Base-by-base conservation (phyloP, 331 rosid genomes). In the Quercus tomentella region DNA sequence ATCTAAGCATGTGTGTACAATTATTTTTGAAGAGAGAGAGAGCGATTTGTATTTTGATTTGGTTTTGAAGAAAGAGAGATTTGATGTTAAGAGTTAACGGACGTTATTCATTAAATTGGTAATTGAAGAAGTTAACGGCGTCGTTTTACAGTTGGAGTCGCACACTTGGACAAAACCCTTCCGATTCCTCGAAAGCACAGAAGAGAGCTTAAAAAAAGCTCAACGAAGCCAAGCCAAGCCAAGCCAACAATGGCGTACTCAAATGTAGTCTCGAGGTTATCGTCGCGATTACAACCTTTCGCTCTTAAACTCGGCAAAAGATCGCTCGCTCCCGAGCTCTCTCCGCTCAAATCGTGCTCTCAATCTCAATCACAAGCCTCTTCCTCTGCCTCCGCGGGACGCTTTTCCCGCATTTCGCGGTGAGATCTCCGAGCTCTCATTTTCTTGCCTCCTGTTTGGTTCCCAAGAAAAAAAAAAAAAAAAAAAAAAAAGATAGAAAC, bases 161-260 rank as follows among this genome's bases (percentile, higher is more conserved):
- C 10, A 16, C 16, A 6, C 62, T 31, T 18, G 0, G 25, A 16
- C 20, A 60, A 81, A 69, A 68, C 76, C 86, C 72, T 69, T 35
- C 41, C 2, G 9, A 35, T 35, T 35, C 26, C 26, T 73, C 28
- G 33, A 17, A 41, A 49, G 35, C 15, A 6, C 51, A 1, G 72
- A 43, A 71, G 49, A 65, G 22, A 3, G 52, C 3, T 37, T 5
- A 37, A 67, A 55, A 60, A 23, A 55, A 60, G 54, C 81, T 72
- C 14, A 15, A 30, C 17, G 72, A 67, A 17, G 23, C 37, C 21
- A 67, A 17, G 41, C 35, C n/a, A 67, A 17, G 23, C 37, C 21
- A 67, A 17, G 41, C 35, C n/a, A 78, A 79, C 84, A 72, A 87
- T 92, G 97, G 97, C 94, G 78, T 77, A 91, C 30, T 77, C 86